Base-by-base conservation (phyloP, 768 basidiomycete genomes). In the Mycena rosella region DNA sequence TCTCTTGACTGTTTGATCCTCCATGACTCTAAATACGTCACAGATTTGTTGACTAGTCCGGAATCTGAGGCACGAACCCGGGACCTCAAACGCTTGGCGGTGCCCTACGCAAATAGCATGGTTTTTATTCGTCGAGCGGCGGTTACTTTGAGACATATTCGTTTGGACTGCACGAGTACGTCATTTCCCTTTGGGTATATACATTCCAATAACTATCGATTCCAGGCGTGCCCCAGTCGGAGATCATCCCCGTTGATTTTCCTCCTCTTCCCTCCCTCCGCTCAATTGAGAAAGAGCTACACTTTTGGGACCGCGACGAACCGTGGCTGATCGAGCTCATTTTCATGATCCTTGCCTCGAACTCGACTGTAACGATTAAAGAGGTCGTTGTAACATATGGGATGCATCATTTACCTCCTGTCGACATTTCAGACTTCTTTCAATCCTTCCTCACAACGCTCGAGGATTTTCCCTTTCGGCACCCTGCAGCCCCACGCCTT, bases 191-290 rank as follows among this genome's bases (percentile, higher is more conserved):
- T 53, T 53, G 29, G 52, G 32, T 30, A 53, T 17, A 53, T 36
- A 32, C 52, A 34, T 53, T 53, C 52, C 52, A 53, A 36, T 34
- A 34, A 34, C 32, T 13, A 34, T 6, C 32, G 32, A 34, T 34
- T 34, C 6, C 32, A 34, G 32, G 32, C 13, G 6, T 13, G 13
- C 32, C 32, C 32, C 32, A 34, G 32, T 34, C 32, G 32, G 13
- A 34, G 6, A 34, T 34, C 32, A 34, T 34, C 13, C 32, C 32
- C 32, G 6, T 34, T 34, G 32, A 34, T 6, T 49, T 49, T 26
- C 48, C 48, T 14, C 36, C 54, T 42, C 54, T 56, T 56, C 54
- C 54, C 38, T 40, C 54, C 54, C 54, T 56, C 38, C 54, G 54
- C 36, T 56, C 32, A n/a, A 40, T 56, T 42, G 54, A 56, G 54